Evolutionary conservation across 202 grass and related monocot species (phyloP).

Genomic region (Dendrocalamus latiflorus): DNA sequence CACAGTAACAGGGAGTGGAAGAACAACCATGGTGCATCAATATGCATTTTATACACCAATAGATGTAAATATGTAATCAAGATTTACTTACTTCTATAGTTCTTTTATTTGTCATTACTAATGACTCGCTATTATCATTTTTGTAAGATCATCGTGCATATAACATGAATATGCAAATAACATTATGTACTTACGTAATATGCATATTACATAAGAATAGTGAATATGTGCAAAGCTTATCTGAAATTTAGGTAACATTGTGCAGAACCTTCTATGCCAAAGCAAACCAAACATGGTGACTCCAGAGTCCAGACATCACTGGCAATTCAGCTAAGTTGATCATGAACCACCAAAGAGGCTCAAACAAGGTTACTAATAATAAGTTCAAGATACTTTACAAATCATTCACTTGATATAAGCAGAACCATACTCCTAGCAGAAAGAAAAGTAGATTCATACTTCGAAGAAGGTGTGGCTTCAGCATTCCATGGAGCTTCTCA

Average conservation of each 20-base stretch:
- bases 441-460: conserved; percentile 54
- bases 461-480: conserved; percentile 94
- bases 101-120: background rate
- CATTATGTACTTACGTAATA: background rate
- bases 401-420: conserved; percentile 24
- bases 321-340: background rate
- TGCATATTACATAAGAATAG: background rate
- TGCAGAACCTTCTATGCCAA: background rate
- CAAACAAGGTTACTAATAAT: background rate
- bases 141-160: background rate
- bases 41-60: background rate
- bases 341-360: background rate
- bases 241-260: background rate
- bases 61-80: conserved; percentile 1
- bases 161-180: conserved; percentile 5
- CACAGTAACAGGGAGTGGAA: background rate
- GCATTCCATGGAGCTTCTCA: conserved; percentile 92
- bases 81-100: background rate
- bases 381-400: conserved; percentile 4
- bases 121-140: background rate
- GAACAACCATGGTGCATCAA: background rate
- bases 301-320: background rate
- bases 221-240: background rate
- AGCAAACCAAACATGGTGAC: conserved; percentile 1
- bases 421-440: conserved; percentile 6